Base-by-base conservation (phyloP, 2,329 filamentous ascomycete genomes). In the Fusarium sp. region DNA sequence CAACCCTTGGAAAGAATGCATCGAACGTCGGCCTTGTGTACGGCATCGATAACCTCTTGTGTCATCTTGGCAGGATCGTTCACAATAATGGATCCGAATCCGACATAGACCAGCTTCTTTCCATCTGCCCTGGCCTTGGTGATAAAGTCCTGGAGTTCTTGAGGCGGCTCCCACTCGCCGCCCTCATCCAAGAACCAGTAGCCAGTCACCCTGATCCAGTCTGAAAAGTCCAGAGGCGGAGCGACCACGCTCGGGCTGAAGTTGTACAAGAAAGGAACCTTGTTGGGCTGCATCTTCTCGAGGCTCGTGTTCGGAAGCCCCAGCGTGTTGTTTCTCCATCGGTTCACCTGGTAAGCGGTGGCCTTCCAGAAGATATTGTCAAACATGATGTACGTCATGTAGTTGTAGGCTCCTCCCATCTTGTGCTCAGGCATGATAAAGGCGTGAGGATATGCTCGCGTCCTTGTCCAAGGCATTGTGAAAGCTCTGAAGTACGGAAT, bases 391-490 rank as follows among this genome's bases (percentile, higher is more conserved):
- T 99, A 99, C 0, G 95, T 97, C 80, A 97, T 92, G 81, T 95
- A 95, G 81, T 99, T 99, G 86, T 98, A 98, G 0, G 92, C 92
- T 27, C 97, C 97, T 64, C 97, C 97, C 91, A 97, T 95, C 84
- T 97, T 98, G 83, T 94, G 92, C 72, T 97, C 94, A 2, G 95
- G 94, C 71, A 97, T 95, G 30, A 96, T 93, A 83, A 99, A 99
- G 1, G 97, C 97, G 83, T 99, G 97, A 3, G 97, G 97, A 78
- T 99, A 99, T 1, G 96, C 95, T 63, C 97, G 89, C 18, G 97
- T 99, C 58, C 95, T 92, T 1, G 97, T 98, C 97, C 97, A 99
- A 0, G 97, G 97, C 97, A 99, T 99, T 20, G 95, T 97, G 81
- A 99, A 99, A 0, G 95, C 96, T 66, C 97, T 92, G 86, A 98